Conservation (phyloP, 2,329 filamentous ascomycete species). For the Trichoderma polysporum region DNA sequence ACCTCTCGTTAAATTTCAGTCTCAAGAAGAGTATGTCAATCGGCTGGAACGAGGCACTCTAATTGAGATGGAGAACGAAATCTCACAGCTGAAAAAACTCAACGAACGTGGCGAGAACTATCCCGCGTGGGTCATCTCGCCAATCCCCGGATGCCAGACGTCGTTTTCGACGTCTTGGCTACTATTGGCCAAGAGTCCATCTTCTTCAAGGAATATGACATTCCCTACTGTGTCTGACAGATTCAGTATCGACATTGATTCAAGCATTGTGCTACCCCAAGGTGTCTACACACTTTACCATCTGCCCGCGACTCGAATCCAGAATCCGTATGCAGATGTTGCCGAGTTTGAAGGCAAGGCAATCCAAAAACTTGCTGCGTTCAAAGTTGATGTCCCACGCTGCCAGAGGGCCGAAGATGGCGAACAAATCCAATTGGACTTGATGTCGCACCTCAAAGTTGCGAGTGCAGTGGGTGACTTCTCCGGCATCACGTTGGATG, state of each 20-base stretch:
- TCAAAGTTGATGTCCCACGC: constrained; percentile 37
- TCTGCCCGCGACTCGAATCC: constrained; percentile 30
- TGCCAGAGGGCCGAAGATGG: constrained; percentile 31
- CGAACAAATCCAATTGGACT: constrained; percentile 39
- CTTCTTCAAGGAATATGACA: constrained; percentile 19
- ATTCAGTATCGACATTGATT: constrained; percentile 32
- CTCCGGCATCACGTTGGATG: constrained; percentile 22
- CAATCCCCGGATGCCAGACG: constrained; percentile 31
- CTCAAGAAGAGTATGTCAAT: constrained; percentile 29
- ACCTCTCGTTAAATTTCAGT: constrained; percentile 26
- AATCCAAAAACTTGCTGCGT: constrained; percentile 31
- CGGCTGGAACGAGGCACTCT: constrained; percentile 35
- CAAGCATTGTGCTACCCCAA: constrained; percentile 23
- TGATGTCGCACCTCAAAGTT: constrained; percentile 66
- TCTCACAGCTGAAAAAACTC: constrained; percentile 26
- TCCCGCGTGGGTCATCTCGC: constrained; percentile 33
- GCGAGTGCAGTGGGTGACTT: constrained; percentile 40
- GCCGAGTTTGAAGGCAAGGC: not conserved
- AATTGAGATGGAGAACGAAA: constrained; percentile 38
- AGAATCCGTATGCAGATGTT: constrained; percentile 34
- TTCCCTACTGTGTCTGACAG: constrained; percentile 33
- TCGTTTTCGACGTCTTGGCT: constrained; percentile 36
- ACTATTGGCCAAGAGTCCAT: constrained; percentile 32
- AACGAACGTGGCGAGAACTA: constrained; percentile 29
- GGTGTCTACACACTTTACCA: constrained; percentile 29